phyloP scores from a whole-genome alignment of 495 filamentous ascomycete genomes.

The Neurospora tetraspora region DNA sequence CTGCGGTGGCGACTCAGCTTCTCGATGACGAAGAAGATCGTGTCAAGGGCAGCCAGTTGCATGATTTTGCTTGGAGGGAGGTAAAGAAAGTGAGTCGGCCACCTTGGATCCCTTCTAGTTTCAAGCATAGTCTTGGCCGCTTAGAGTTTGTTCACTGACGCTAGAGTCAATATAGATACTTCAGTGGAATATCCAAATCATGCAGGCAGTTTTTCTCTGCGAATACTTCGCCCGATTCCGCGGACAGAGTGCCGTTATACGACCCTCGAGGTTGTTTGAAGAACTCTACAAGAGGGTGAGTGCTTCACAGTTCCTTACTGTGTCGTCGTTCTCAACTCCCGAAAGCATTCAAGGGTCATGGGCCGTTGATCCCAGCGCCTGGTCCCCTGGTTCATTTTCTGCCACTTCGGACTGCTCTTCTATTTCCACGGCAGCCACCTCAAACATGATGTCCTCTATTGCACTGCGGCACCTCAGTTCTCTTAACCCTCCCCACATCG shows the following conservation, averaged over 20 bases:
- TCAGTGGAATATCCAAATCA: slow-evolving; percentile 37
- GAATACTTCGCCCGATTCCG: slow-evolving; percentile 45
- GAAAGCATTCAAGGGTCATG: slow-evolving; percentile 8
- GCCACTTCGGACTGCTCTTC: slow-evolving; percentile 24
- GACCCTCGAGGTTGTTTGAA: slow-evolving; percentile 38
- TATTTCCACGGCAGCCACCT: slow-evolving; percentile 16
- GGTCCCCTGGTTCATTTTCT: slow-evolving; percentile 21
- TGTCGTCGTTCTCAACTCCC: slow-evolving; percentile 16
- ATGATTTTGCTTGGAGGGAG: slow-evolving; percentile 37
- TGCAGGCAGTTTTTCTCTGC: slow-evolving; percentile 47
- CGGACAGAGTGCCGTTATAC: slow-evolving; percentile 34
- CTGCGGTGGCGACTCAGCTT: slow-evolving; percentile 38
- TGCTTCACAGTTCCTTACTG: slow-evolving; percentile 23
- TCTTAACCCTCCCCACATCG: slow-evolving; percentile 13
- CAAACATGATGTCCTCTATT: slow-evolving; percentile 10
- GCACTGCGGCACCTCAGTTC: slow-evolving; percentile 10
- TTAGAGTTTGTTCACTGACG: background rate
- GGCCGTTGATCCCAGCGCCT: slow-evolving; percentile 28
- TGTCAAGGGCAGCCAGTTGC: slow-evolving; percentile 31
- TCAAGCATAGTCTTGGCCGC: background rate
- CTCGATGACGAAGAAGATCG: slow-evolving; percentile 35
- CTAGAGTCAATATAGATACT: slow-evolving; percentile 17
- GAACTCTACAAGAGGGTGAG: slow-evolving; percentile 43
- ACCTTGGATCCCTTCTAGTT: background rate
- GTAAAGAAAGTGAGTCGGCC: slow-evolving; percentile 23